These are phyloP conservation scores for Trichopus zeylanicus DNA, from an alignment of 116 monocot genomes.

Conservation along the genomic window DNA sequence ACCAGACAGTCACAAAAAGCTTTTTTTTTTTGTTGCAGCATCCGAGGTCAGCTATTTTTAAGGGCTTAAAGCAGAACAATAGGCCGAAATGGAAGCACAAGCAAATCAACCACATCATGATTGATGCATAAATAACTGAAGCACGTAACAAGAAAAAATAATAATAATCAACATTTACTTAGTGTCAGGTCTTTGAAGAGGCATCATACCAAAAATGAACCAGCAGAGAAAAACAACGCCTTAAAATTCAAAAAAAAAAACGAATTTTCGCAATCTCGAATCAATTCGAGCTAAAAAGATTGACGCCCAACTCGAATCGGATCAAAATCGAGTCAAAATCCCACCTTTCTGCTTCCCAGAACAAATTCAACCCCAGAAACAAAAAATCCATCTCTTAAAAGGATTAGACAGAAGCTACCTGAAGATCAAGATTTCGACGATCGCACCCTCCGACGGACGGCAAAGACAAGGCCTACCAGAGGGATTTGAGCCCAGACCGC, in stretches of 20 bases:
- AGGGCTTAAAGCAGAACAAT: neutral
- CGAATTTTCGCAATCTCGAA: neutral
- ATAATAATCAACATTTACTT: neutral
- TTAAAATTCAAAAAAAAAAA: conserved; percentile 5
- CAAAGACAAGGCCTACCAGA: neutral
- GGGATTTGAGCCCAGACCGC: neutral
- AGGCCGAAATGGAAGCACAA: neutral
- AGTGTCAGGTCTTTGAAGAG: too few species aligned
- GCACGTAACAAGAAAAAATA: neutral
- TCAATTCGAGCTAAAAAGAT: neutral
- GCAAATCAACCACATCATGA: neutral
- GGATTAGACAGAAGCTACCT: neutral
- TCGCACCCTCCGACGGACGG: neutral
- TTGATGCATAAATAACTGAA: neutral
- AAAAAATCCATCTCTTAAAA: neutral
- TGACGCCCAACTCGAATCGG: neutral
- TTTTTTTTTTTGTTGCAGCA: too few species aligned
- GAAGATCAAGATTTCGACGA: neutral
- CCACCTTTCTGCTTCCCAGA: neutral
- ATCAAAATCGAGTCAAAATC: neutral
- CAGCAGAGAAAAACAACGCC: neutral
- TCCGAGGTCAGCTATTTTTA: neutral
- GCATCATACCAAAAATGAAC: neutral
- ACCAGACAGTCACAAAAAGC: neutral
- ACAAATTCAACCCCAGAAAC: neutral